Evolutionary conservation across 495 filamentous ascomycete genomes (phyloP), one percentile per base, ranked within the genome.

Genomic region (Aspergillus steynii): DNA sequence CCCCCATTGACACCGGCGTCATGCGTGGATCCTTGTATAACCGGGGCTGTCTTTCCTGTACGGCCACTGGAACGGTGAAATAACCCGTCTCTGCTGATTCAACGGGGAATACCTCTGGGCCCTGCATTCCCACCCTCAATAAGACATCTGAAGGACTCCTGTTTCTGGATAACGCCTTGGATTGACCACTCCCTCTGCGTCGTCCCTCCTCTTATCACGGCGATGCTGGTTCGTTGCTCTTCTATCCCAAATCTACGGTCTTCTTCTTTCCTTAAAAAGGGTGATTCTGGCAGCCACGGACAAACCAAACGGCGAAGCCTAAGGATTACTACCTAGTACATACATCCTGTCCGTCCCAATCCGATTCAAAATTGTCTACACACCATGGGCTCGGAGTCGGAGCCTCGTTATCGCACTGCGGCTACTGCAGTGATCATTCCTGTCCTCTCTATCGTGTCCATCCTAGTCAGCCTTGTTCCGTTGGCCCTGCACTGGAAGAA

Each of bases 391-490:
- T 42, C 37, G 14, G 12, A 42, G 0, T 42, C 37, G 37, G 37
- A 8, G 3, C 9, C 37, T 42, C 10, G 10, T 42, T 42, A 42
- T 10, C 37, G 14, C 12, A 42, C 7, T 4, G 37, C 9, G 4
- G 14, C 37, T 42, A 42, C 12, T 42, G 74, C 78, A 4, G 68
- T 81, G 45, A 62, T 66, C 29, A 20, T 82, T 27, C 80, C 78
- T 10, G 51, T 85, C 14, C 72, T 94, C 12, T 82, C 88, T 12
- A 60, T 85, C 49, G 28, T 89, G 29, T 75, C 83, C 29, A 77
- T 88, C 34, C 57, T 86, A 14, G 68, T 91, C 51, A 81, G 80
- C 69, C 80, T 77, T 42, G 65, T 69, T 2, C 74, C 80, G 4
- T 51, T 80, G 51, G 59, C 70, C 28, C 63, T 79, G 56, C 74